Conservation (phyloP, 345 rosid genomes). For the Rhodamnia rubescens region DNA sequence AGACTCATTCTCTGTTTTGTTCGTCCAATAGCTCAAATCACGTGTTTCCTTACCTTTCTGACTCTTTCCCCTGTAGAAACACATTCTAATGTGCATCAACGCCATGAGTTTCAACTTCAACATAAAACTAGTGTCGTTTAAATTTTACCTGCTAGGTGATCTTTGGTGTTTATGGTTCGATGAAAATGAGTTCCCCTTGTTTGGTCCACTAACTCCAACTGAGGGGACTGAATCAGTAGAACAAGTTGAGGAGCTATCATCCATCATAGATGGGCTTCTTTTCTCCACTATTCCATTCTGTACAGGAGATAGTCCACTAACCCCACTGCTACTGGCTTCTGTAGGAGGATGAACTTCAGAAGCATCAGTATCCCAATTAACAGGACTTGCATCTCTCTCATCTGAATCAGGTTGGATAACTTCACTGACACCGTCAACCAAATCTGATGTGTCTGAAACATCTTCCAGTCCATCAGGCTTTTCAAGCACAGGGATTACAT, state of each 20-base stretch:
- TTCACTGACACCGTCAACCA: conserved; percentile 56
- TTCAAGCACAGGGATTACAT: conserved; percentile 35
- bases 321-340: conserved; percentile 48
- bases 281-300: conserved; percentile 59
- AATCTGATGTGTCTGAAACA: conserved; percentile 75
- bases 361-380: conserved; percentile 76
- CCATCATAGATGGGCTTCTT: conserved; percentile 42
- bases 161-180: conserved; percentile 33
- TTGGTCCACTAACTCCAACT: conserved; percentile 44
- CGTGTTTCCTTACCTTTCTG: conserved; percentile 28
- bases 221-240: conserved; percentile 74
- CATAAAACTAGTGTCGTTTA: background rate
- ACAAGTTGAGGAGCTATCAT: conserved; percentile 94
- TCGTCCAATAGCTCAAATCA: conserved; percentile 28
- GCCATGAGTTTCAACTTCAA: background rate
- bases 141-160: conserved; percentile 42
- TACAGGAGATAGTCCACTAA: conserved; percentile 37
- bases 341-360: conserved; percentile 56
- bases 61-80: conserved; percentile 36
- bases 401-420: conserved; percentile 66
- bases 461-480: conserved; percentile 60
- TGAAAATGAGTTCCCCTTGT: conserved; percentile 33
- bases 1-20: conserved; percentile 32
- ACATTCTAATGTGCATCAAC: conserved; percentile 2
- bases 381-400: conserved; percentile 70